Evolutionary conservation across 768 basidiomycete species (phyloP), one percentile per base, ranked within the genome.

Genomic region (Kwoniella heveanensis): DNA sequence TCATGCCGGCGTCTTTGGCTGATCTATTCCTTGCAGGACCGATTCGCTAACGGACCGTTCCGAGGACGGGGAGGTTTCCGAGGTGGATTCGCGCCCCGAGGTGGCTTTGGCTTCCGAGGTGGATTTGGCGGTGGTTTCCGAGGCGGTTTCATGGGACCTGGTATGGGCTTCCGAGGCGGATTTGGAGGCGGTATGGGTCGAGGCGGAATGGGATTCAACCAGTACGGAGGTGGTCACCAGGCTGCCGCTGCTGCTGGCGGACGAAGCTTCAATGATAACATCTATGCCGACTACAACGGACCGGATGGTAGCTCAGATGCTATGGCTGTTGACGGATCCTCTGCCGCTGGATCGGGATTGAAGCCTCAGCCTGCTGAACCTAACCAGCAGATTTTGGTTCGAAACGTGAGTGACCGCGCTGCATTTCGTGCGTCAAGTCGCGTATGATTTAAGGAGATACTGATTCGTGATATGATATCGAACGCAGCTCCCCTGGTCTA

Each of bases 401-500:
- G 92, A 81, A 99, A 99, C 80, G 95, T 96, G 79, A 80, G 95
- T 88, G 39, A 8, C 6, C 19, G 39, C 39, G 32, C 13, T n/a
- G 29, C 13, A 5, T 13, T 6, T 32, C 32, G 32, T n/a, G n/a
- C n/a, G n/a, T n/a, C n/a, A n/a, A n/a, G n/a, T n/a, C n/a, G n/a
- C n/a, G n/a, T n/a, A n/a, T n/a, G n/a, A n/a, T n/a, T n/a, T n/a
- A n/a, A n/a, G n/a, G n/a, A n/a, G n/a, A n/a, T n/a, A n/a, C n/a
- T n/a, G n/a, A n/a, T n/a, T n/a, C n/a, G n/a, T n/a, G n/a, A n/a
- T n/a, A n/a, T n/a, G n/a, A n/a, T n/a, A n/a, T n/a, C n/a, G n/a
- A n/a, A n/a, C n/a, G n/a, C n/a, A 98, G 95, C 82, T 99, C 19
- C 95, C 95, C 0, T 99, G 94, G 94, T 97, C 95, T 10, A 99